Conservation (phyloP, 164 flowering plant genomes). For the Annona squamosa region DNA sequence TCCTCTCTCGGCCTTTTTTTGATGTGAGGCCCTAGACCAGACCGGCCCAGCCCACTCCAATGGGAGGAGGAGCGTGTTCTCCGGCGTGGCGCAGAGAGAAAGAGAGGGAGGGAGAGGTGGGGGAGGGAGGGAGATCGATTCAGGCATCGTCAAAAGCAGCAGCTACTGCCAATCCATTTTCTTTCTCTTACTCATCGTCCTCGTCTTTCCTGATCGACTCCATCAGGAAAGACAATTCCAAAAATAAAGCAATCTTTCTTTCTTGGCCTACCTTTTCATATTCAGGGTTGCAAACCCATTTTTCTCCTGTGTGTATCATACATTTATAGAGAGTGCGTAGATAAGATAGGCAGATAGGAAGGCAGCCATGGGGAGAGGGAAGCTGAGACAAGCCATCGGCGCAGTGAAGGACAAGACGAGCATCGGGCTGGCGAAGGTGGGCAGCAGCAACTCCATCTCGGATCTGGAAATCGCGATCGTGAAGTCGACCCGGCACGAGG, state of each 20-base stretch:
- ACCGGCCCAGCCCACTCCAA: background rate
- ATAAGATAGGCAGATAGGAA: too few relatives aligned
- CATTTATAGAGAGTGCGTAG: too few relatives aligned
- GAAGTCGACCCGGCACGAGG: conserved; percentile 90
- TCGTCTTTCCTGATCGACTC: background rate
- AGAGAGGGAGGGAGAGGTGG: background rate
- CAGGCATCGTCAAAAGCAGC: background rate
- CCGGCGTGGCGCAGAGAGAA: background rate
- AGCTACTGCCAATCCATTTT: background rate
- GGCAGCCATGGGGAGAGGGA: conserved; percentile 56
- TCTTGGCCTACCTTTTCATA: too few relatives aligned
- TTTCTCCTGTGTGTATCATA: too few relatives aligned
- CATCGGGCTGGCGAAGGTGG: conserved; percentile 49
- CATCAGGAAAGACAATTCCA: background rate
- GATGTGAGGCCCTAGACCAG: too few relatives aligned
- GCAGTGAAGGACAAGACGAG: conserved; percentile 69
- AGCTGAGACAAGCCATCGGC: conserved; percentile 60
- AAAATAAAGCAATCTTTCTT: background rate
- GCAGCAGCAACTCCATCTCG: conserved; percentile 42
- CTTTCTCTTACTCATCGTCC: background rate
- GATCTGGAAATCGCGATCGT: conserved; percentile 83
- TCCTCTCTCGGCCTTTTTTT: too few relatives aligned
- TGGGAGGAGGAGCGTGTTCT: background rate
- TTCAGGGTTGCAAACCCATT: too few relatives aligned
- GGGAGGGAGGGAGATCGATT: background rate